These are phyloP conservation scores for Sicyos baderoa DNA, from an alignment of 306 rosid species.

Conservation along the genomic window DNA sequence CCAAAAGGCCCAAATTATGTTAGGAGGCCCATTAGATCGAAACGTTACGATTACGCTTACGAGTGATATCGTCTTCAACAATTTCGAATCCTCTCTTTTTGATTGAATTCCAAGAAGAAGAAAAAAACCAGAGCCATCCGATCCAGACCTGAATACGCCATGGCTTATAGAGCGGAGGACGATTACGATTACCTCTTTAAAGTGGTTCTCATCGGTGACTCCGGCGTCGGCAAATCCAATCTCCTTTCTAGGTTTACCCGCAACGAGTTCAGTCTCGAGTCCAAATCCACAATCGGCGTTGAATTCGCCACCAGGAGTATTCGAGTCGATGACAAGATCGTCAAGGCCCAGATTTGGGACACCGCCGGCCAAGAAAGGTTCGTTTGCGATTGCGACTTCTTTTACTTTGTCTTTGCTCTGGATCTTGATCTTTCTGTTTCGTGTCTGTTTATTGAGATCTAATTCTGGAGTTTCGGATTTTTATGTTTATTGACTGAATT, in stretches of 20 bases:
- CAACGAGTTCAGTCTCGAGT: constrained; percentile 48
- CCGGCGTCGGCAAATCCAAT: constrained; percentile 52
- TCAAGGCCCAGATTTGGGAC: constrained; percentile 65
- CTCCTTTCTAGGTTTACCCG: constrained; percentile 49
- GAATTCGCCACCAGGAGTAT: constrained; percentile 51
- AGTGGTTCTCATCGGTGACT: constrained; percentile 48
- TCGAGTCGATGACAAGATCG: constrained; percentile 39
- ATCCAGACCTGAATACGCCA: not conserved
- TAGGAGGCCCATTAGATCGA: not conserved
- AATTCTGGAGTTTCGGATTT: not conserved
- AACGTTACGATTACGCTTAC: constrained; percentile 5
- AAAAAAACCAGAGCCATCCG: constrained; percentile 7
- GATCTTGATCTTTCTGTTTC: constrained; percentile 10
- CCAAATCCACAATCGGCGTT: constrained; percentile 50
- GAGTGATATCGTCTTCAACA: constrained; percentile 11
- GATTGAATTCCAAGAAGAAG: constrained; percentile 2
- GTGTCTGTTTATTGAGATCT: constrained; percentile 5
- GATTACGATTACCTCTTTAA: constrained; percentile 55
- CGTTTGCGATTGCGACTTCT: not conserved
- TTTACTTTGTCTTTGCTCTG: not conserved
- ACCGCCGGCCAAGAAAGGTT: constrained; percentile 58
- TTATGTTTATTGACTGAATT: not conserved
- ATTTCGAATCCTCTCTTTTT: constrained; percentile 12
- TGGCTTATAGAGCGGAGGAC: constrained; percentile 41
- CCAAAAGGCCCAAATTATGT: too few species aligned